Evolutionary conservation across 805 yeast genomes (phyloP).

Genomic region (Lachancea nothofagi): DNA sequence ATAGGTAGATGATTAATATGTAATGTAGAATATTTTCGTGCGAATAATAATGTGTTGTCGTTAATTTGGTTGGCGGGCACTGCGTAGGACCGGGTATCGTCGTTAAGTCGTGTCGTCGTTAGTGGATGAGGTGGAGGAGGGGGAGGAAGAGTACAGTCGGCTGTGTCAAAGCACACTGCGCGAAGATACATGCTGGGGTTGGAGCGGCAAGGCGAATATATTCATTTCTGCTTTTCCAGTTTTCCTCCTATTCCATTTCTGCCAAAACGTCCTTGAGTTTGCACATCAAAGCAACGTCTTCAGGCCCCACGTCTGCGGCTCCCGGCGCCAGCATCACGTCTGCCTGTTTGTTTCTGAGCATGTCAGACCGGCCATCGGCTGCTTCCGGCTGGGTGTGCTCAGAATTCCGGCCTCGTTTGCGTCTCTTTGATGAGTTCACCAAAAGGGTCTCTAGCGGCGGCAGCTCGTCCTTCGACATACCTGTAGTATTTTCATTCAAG

Average conservation of each 20-base stretch:
- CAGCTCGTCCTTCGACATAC: constrained; percentile 4
- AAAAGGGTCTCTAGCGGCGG: constrained; percentile 17
- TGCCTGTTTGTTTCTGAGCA: constrained; percentile 9
- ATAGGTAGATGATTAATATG: no score
- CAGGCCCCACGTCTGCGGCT: constrained; percentile 15
- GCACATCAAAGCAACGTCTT: constrained; percentile 23
- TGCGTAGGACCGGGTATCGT: background rate
- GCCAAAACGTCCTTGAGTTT: constrained; percentile 23
- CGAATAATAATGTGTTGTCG: constrained; percentile 4
- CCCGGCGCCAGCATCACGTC: constrained; percentile 14
- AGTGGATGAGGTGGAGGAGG: background rate
- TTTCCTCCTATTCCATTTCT: constrained; percentile 16
- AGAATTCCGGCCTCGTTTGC: constrained; percentile 13
- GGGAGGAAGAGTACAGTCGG: background rate
- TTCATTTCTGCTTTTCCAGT: background rate
- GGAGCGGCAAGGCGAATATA: background rate
- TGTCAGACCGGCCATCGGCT: constrained; percentile 4
- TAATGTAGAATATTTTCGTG: no score
- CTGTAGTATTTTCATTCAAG: background rate
- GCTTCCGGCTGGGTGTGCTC: constrained; percentile 2
- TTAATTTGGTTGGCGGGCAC: background rate
- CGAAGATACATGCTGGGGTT: background rate
- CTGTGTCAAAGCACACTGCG: background rate
- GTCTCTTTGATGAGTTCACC: constrained; percentile 17
- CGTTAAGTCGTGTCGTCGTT: background rate